Evolutionary conservation across 75 land plant genomes (phyloP).

Genomic region (Cunninghamia lanceolata): DNA sequence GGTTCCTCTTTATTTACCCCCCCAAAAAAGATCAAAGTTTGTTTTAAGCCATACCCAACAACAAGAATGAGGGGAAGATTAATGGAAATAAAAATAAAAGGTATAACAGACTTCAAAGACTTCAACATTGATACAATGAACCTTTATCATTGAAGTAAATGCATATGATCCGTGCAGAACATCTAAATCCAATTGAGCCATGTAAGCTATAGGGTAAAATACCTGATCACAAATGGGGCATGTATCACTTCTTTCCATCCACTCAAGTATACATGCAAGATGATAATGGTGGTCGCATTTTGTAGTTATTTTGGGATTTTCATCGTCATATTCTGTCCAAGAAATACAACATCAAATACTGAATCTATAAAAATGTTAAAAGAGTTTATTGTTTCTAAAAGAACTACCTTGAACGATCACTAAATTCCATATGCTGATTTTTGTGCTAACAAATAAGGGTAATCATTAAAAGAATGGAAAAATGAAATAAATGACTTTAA

Average conservation of each 20-base stretch:
- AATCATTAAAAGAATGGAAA: not conserved
- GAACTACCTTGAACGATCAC: not conserved
- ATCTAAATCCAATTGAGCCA: not conserved
- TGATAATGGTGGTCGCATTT: constrained; percentile 64
- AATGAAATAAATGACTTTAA: not conserved
- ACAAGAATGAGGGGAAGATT: not conserved
- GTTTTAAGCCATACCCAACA: not conserved
- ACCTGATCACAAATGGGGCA: constrained; percentile 54
- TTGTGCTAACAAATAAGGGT: not conserved
- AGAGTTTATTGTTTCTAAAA: not conserved
- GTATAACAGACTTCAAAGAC: not conserved
- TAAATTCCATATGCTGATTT: not conserved
- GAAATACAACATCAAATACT: not conserved
- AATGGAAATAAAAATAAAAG: not conserved
- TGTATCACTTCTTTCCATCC: constrained; percentile 64
- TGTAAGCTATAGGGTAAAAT: not conserved
- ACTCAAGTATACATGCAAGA: constrained; percentile 65
- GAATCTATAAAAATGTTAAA: not conserved
- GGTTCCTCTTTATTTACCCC: not conserved
- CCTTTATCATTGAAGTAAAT: not conserved
- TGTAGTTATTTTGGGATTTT: constrained; percentile 46
- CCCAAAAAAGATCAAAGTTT: not conserved
- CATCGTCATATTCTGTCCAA: constrained; percentile 38
- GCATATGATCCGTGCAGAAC: not conserved
- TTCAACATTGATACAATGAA: not conserved